These are phyloP conservation scores for Acanthamoeba lenticulata DNA, from an alignment of 208 protist genomes.

Conservation along the genomic window DNA sequence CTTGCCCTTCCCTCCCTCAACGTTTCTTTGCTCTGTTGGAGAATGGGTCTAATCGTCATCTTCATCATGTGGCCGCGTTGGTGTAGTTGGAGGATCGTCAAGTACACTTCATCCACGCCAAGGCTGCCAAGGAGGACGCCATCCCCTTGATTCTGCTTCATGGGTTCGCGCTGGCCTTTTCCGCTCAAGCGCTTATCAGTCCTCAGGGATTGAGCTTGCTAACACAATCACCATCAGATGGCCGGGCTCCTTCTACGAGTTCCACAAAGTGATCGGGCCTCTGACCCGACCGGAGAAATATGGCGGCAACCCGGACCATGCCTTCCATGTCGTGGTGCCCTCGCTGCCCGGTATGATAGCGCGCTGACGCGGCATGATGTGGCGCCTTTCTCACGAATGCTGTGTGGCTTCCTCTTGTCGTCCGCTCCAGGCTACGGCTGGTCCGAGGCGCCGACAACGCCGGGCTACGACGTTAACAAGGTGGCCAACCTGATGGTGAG, in stretches of 20 bases:
- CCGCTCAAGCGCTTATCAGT: background rate
- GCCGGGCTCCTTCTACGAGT: slow-evolving; percentile 63
- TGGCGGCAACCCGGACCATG: slow-evolving; percentile 1
- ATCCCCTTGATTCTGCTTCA: slow-evolving; percentile 22
- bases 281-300: background rate
- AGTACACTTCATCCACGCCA: slow-evolving; percentile 41
- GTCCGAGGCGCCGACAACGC: background rate
- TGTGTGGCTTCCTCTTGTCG: background rate
- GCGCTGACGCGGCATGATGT: background rate
- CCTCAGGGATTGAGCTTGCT: background rate
- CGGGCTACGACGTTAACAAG: background rate
- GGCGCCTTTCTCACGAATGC: background rate
- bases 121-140: slow-evolving; percentile 10
- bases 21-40: background rate
- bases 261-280: slow-evolving; percentile 44
- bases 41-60: background rate
- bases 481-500: slow-evolving; percentile 10
- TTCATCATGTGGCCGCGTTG: too few species aligned
- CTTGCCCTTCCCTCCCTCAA: background rate
- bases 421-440: slow-evolving; percentile 35
- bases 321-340: slow-evolving; percentile 48
- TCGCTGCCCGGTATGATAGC: slow-evolving; percentile 6
- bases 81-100: background rate
- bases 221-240: background rate
- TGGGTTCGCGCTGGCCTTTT: background rate